Evolutionary conservation across 371 early-diverging fungal genomes (phyloP), one percentile per base, ranked within the genome.

Genomic region (Mucor racemosus): DNA sequence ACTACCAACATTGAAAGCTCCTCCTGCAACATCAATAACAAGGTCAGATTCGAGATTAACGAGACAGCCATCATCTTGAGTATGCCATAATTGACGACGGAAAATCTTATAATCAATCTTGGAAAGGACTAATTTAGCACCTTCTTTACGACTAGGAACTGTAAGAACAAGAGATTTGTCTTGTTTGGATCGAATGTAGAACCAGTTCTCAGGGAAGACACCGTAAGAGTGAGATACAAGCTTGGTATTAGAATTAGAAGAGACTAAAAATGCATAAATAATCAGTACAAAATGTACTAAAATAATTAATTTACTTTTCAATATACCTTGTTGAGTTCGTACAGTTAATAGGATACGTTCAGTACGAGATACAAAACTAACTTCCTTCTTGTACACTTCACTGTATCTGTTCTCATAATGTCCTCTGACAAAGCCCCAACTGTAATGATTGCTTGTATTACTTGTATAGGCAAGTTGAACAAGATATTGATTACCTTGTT

Each of bases 71-170:
- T 74, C 75, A 19, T 85, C 78, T 46, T 82, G 79, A 35, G 76
- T 79, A 26, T 73, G 73, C 88, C 88, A 88, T 38, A 88, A 61
- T 61, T 86, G 87, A 39, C 79, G 73, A 62, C 80, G 74, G 73
- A 76, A 82, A 15, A 58, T 66, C 72, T 75, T 76, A 62, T 55
- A 68, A 19, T 82, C 76, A 1, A 79, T 11, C 64, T 77, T 77
- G 33, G 69, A 58, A 13, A 82, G 35, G 1, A 53, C 58, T 7
- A 82, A 58, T 38, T 75, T 76, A 34, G 67, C 68, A 9, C 82
- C 82, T 53, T 77, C 64, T 13, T 67, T 71, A 7, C 44, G 62
- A 33, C 57, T 65, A 13, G 64, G 56, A 1, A 73, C 61, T 15
- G 79, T 79, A 15, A 82, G 36, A 1, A 79, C 82, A 60, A 79